Evolutionary conservation across 148 eudicot genomes (phyloP), one percentile per base, ranked within the genome.

Genomic region (Linanthus parryae): DNA sequence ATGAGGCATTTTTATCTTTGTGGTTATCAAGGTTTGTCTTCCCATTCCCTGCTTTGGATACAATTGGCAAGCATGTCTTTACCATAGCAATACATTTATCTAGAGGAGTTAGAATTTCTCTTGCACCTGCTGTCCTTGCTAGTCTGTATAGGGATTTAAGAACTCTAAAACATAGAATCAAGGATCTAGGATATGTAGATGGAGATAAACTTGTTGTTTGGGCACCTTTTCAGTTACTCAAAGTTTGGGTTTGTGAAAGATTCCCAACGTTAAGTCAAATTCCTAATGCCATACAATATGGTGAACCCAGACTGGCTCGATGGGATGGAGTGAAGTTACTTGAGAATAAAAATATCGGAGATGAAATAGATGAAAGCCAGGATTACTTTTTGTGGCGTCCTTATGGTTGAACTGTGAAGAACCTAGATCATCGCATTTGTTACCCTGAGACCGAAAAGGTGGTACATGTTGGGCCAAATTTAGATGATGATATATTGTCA

Each of bases 211-310:
- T 39, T 24, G 41, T 54, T 14, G 49, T 65, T 20, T 68, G 65
- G 66, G 70, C 71, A 2, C 77, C 73, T 6, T 13, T 78, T 18
- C 74, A 70, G 9, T 45, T 61, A 7, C 70, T 78, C 4, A 81
- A 78, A 36, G 42, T 70, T 25, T 82, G 83, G 88, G 75, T 54
- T 8, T 82, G 81, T 79, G 88, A 75, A 20, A 64, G 80, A 54
- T 63, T 69, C 19, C 73, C 66, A 55, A 63, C 0, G 39, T 64
- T 12, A 50, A 44, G 46, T n/a, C n/a, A n/a, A n/a, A n/a, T n/a
- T n/a, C n/a, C n/a, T n/a, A n/a, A n/a, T n/a, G n/a, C n/a, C n/a
- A n/a, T n/a, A n/a, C n/a, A n/a, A n/a, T n/a, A n/a, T n/a, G n/a
- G n/a, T n/a, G n/a, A n/a, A n/a, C n/a, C n/a, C n/a, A n/a, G n/a